Percentiles rank a stretch among this genome's conserved stretches.
Evolutionary conservation across 106 monocot species (phyloP).

Genomic region (Phalaenopsis equestris): DNA sequence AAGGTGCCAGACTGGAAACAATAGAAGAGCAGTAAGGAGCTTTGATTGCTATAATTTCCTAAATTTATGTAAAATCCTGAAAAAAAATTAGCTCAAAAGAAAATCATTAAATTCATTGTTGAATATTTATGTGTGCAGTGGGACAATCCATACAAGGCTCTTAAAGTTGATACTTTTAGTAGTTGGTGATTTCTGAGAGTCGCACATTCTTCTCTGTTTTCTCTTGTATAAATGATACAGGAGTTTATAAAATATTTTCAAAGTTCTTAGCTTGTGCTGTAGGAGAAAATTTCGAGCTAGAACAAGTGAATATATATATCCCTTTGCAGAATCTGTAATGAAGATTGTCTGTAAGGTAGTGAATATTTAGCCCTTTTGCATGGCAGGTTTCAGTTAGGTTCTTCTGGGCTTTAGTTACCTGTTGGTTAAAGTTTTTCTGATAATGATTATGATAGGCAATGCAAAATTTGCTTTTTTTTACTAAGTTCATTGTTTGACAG

Average conservation of each 20-base stretch:
- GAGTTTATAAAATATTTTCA: neutral
- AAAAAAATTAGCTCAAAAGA: neutral
- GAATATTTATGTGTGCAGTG: no score
- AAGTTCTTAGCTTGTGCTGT: neutral
- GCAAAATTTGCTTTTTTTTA: neutral
- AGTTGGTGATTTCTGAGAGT: neutral
- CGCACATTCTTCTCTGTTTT: no score
- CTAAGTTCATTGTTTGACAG: constrained; percentile 16
- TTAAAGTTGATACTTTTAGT: neutral
- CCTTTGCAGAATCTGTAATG: no score
- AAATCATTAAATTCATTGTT: neutral
- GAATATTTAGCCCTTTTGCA: no score
- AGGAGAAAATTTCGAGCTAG: neutral
- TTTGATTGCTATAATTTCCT: neutral
- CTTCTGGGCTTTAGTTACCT: neutral
- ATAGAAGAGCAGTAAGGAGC: neutral
- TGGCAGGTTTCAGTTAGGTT: no score
- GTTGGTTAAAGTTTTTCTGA: neutral
- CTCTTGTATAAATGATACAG: neutral
- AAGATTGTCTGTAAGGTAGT: no score
- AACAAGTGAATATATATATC: no score
- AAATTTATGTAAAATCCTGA: neutral
- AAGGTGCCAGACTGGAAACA: neutral
- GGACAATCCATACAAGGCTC: neutral
- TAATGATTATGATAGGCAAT: neutral